Evolutionary conservation across 148 eudicot genomes (phyloP).

Genomic region (Rhododendron molle): DNA sequence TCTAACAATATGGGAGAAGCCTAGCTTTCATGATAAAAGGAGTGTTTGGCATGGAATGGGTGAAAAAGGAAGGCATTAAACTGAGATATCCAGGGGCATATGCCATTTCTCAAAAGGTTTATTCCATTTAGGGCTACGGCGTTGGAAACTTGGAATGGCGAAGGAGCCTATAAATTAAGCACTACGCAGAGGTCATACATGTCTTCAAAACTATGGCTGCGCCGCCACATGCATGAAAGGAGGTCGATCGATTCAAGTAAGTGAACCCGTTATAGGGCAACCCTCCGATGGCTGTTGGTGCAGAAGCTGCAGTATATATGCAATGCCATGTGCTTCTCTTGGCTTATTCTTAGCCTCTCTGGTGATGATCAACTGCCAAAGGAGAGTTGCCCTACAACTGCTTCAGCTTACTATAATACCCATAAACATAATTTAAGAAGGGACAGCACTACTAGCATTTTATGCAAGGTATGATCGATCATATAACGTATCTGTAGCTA

Average conservation of each 20-base stretch:
- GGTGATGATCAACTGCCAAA: constrained; percentile 32
- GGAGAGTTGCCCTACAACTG: constrained; percentile 65
- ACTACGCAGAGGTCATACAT: not conserved
- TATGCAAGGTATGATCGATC: constrained; percentile 5
- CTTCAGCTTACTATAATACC: constrained; percentile 23
- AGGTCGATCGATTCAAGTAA: constrained; percentile 1
- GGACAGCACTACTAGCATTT: not conserved
- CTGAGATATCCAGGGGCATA: constrained; percentile 16
- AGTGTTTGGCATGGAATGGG: not conserved
- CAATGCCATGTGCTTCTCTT: not conserved
- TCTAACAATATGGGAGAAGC: not conserved
- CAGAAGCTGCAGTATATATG: not conserved
- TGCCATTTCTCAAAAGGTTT: not conserved
- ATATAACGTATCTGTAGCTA: not conserved
- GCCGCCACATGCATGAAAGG: not conserved
- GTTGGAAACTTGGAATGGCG: not conserved
- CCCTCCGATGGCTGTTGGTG: constrained; percentile 41
- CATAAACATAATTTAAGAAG: not conserved
- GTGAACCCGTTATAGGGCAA: constrained; percentile 34
- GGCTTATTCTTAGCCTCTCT: not conserved
- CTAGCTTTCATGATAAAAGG: not conserved
- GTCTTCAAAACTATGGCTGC: not conserved
- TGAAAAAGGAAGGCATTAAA: constrained; percentile 1
- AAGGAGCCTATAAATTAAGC: constrained; percentile 2
- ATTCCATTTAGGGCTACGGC: not conserved